Base-by-base conservation (phyloP, 306 rosid genomes). In the Heteromeles arbutifolia region DNA sequence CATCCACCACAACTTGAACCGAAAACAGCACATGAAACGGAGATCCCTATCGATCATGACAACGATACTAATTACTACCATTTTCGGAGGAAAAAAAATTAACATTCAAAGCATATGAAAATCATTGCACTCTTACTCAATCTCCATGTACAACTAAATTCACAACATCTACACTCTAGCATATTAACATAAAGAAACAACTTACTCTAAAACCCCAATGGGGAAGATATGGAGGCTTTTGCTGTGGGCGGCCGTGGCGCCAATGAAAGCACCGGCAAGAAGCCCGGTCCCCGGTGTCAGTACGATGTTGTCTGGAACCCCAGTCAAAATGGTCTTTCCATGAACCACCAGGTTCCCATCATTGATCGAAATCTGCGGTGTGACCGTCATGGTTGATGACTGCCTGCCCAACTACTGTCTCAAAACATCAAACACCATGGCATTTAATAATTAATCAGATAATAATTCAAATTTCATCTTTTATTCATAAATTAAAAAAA, bases 1-100 rank as follows among this genome's bases (percentile, higher is more conserved):
- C 99, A 95, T 95, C 99, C 99, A 95, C 99, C 99, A 95, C 74
- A 95, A 82, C 88, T 92, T 92, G 89, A 95, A 95, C 52, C 99
- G 96, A 78, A 95, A 95, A 64, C 90, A 89, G 80, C 97, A 90
- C 89, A 92, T 65, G 87, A 95, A 95, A 22, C 97, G 89, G 2
- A 79, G 85, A 37, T 84, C 99, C 86, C 99, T 95, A 75, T 26
- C 25, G 50, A 44, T 25, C 57, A 43, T 10, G 57, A 17, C 19
- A 66, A 37, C 12, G 2, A 12, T 21, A 4, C 13, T 54, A 66
- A 43, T 34, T 34, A 66, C 45, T n/a, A 74, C 50, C 32, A 18
- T 2, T 18, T 50, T 19, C 3, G 22, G 39, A 1, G 6, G 4
- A 34, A 34, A 6, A 26, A 62, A 15, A 44, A 6, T 29, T 41